A percentile compares a stretch with the other conserved stretches of the same genome.
phyloP scores from a whole-genome alignment of 768 basidiomycete genomes.

The Neoboletus brunneissimus region DNA sequence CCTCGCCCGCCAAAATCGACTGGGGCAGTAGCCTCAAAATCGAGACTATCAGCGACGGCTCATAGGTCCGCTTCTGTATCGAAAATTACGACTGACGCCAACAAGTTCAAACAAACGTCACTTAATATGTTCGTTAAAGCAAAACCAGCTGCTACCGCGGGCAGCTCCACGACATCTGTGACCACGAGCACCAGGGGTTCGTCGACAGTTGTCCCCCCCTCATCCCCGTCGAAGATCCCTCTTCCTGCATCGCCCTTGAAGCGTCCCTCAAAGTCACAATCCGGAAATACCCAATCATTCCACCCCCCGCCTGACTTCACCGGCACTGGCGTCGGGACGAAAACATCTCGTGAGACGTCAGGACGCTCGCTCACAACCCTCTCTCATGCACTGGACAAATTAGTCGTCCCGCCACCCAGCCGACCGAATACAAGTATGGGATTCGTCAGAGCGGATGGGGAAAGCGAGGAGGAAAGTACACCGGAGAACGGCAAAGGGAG shows the following conservation, averaged over 20 bases:
- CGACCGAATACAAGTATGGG: constrained; percentile 71
- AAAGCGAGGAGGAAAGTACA: background rate
- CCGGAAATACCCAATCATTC: constrained; percentile 1
- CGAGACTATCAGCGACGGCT: background rate
- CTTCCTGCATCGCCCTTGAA: constrained; percentile 23
- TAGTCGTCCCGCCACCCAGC: constrained; percentile 62
- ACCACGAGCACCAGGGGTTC: constrained; percentile 7
- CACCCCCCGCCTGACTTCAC: constrained; percentile 6
- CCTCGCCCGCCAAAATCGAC: constrained; percentile 10
- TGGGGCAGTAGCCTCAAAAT: background rate
- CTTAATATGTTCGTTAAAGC: constrained; percentile 22
- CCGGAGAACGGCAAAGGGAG: constrained; percentile 16
- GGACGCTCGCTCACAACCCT: constrained; percentile 59
- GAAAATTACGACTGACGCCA: constrained; percentile 10
- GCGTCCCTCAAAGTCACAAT: constrained; percentile 7
- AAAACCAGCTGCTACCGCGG: background rate
- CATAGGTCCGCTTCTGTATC: constrained; percentile 10
- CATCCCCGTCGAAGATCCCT: constrained; percentile 32
- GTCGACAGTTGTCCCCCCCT: constrained; percentile 3
- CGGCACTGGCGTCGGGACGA: background rate
- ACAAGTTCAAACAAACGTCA: constrained; percentile 27
- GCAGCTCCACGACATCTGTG: background rate
- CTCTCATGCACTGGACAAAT: constrained; percentile 62
- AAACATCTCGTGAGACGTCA: constrained; percentile 1
- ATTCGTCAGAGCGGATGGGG: constrained; percentile 41